phyloP scores from a whole-genome alignment of 768 basidiomycete genomes.

The Agaricus blazei region DNA sequence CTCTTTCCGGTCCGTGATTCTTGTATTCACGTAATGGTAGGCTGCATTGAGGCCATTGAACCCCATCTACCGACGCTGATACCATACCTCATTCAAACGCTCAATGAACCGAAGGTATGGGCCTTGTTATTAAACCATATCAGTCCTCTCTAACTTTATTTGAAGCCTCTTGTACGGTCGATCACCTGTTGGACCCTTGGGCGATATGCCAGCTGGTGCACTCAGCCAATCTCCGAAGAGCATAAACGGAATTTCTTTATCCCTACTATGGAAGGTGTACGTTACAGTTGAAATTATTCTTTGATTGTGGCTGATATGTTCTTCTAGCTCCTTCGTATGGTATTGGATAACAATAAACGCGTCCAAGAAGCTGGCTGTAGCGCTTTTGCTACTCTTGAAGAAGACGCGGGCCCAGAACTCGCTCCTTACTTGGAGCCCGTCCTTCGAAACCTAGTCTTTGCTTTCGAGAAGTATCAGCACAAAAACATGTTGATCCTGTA shows the following conservation, averaged over 20 bases:
- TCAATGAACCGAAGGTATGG: slow-evolving; percentile 87
- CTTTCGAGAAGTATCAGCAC: slow-evolving; percentile 98
- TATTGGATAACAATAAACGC: slow-evolving; percentile 96
- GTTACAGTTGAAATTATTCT: slow-evolving; percentile 14
- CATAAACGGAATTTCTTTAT: slow-evolving; percentile 91
- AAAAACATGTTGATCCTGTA: slow-evolving; percentile 99
- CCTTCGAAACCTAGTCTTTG: slow-evolving; percentile 89
- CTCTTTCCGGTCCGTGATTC: neutral
- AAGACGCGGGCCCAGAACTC: slow-evolving; percentile 88
- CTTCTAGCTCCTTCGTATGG: slow-evolving; percentile 90
- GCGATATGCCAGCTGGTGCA: slow-evolving; percentile 96
- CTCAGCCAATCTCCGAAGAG: slow-evolving; percentile 76
- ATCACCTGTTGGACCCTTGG: slow-evolving; percentile 99
- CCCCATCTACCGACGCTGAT: slow-evolving; percentile 92
- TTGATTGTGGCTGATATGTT: neutral
- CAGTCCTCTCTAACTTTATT: slow-evolving; percentile 11
- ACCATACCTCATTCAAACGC: slow-evolving; percentile 85
- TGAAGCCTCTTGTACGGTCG: slow-evolving; percentile 90
- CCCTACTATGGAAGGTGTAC: slow-evolving; percentile 96
- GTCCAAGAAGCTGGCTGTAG: slow-evolving; percentile 99
- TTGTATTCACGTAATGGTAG: slow-evolving; percentile 33
- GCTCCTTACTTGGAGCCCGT: slow-evolving; percentile 95
- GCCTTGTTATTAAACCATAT: slow-evolving; percentile 2
- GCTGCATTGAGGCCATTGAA: slow-evolving; percentile 94
- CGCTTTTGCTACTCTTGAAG: slow-evolving; percentile 97